A percentile compares a stretch with the other conserved stretches of the same genome.
phyloP scores from a whole-genome alignment of 2,329 filamentous ascomycete genomes.

The Phaeomoniella chlamydospora region DNA sequence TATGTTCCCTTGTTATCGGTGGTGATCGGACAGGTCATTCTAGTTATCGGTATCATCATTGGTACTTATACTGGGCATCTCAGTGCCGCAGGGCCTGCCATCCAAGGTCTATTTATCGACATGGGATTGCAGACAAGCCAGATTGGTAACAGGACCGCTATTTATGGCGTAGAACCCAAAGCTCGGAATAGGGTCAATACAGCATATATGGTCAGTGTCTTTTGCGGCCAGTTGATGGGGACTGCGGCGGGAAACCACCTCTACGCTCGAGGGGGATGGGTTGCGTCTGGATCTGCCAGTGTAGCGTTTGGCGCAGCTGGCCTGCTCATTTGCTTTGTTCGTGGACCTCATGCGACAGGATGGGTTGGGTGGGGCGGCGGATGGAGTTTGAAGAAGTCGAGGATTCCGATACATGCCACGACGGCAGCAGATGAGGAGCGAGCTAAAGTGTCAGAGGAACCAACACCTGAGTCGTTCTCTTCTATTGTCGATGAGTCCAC shows the following conservation, averaged over 20 bases:
- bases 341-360: slow-evolving; percentile 41
- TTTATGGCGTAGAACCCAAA: slow-evolving; percentile 57
- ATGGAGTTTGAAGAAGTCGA: slow-evolving; percentile 27
- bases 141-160: slow-evolving; percentile 56
- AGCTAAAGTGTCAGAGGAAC: background rate
- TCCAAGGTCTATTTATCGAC: slow-evolving; percentile 59
- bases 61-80: slow-evolving; percentile 55
- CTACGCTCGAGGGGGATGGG: slow-evolving; percentile 43
- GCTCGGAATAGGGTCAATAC: slow-evolving; percentile 66
- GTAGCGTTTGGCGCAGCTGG: slow-evolving; percentile 38
- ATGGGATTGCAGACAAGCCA: slow-evolving; percentile 59
- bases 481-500: background rate
- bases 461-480: background rate
- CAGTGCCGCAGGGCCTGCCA: slow-evolving; percentile 54
- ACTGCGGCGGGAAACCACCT: slow-evolving; percentile 44
- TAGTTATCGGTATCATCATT: slow-evolving; percentile 47
- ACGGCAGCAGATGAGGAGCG: background rate
- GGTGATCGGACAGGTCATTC: slow-evolving; percentile 44
- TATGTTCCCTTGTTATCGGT: slow-evolving; percentile 56
- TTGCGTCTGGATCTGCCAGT: slow-evolving; percentile 39
- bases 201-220: slow-evolving; percentile 64
- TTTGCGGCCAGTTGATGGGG: slow-evolving; percentile 62
- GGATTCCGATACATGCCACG: background rate
- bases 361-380: slow-evolving; percentile 50
- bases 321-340: slow-evolving; percentile 28